Base-by-base conservation (phyloP, 2,329 filamentous ascomycete genomes). In the Claviceps quebecensis region DNA sequence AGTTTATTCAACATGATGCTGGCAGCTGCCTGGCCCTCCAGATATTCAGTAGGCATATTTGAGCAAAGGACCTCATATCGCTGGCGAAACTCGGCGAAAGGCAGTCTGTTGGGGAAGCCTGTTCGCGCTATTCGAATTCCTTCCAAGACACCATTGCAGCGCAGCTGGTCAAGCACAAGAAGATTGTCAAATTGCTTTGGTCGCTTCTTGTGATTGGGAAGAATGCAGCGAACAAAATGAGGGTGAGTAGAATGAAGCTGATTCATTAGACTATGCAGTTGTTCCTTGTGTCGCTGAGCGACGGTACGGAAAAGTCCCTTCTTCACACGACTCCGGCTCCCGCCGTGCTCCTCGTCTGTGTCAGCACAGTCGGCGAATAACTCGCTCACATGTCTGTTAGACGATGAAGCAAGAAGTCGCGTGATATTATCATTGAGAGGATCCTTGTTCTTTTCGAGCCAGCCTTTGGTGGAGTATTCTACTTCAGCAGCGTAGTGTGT, bases 361-460 rank as follows among this genome's bases (percentile, higher is more conserved):
- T 95, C 90, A 7, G 83, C 84, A 61, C 91, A 98, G 66, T 98
- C 94, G 5, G 79, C 74, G 65, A 98, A 98, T 0, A 98, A 75
- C 40, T 76, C 78, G 1, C 89, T 87, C 55, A 97, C 76, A 62
- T 98, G 91, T 56, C 78, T 81, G 63, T 97, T 84, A 2, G 76
- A 81, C 1, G 94, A 98, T 14, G 77, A 75, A 39, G 90, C 87
- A 38, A 98, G 77, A 7, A 98, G 76, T 22, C 88, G 81, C 0
- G 94, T 98, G 55, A 98, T 78, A 56, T 97, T 98, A 74, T 98
- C 94, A 61, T 97, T 97, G 45, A 98, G 69, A 1, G 93, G 94
- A 61, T 98, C 93, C 66, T 98, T 98, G 74, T 98, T 98, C 76
- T 97, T 98, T 67, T 97, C 91, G 37, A 98, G 72, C 93, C 93